Evolutionary conservation across 352 stramenopile genomes (phyloP), one percentile per base, ranked within the genome.

Genomic region (Stramenopiles sp.): DNA sequence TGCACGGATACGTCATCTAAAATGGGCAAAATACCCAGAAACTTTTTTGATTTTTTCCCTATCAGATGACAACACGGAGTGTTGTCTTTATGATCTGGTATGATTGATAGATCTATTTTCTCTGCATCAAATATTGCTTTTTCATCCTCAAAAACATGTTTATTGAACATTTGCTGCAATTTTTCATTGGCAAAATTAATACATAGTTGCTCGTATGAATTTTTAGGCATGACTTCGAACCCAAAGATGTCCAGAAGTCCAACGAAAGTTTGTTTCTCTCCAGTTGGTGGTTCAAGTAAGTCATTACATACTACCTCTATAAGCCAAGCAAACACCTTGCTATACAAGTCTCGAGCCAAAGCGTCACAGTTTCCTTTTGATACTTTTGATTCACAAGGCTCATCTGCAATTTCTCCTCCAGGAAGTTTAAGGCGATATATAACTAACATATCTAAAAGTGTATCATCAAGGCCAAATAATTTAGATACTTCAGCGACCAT

Each of bases 281-380:
- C 19, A 5, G 29, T 44, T 19, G 29, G 24, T 19, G 24, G 35
- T 43, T 19, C 29, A 29, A 17, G 46, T n/a, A n/a, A n/a, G n/a
- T n/a, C 29, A 4, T 19, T 15, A 35, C 54, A 55, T 19, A 52
- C 26, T 15, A 23, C 26, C 3, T 55, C 50, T 2, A 95, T 79
- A 35, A 96, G 66, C 59, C 71, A 90, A 19, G 66, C 63, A 60
- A 96, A 96, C 8, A 96, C 52, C 28, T 73, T 70, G 20, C 61
- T 65, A 47, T 94, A 96, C 2, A 88, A 62, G 21, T 3, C 5
- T 29, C 45, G 41, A 6, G 41, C 41, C 4, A 45, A 7, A 5
- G 41, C 41, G 17, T 45, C 32, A 5, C 41, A 17, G 8, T 7
- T 41, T 5, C 45, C 19, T 5, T 8, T 38, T 12, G 41, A 24